Base-by-base conservation (phyloP, 2,329 filamentous ascomycete species). In the Aspergillus ibericus region DNA sequence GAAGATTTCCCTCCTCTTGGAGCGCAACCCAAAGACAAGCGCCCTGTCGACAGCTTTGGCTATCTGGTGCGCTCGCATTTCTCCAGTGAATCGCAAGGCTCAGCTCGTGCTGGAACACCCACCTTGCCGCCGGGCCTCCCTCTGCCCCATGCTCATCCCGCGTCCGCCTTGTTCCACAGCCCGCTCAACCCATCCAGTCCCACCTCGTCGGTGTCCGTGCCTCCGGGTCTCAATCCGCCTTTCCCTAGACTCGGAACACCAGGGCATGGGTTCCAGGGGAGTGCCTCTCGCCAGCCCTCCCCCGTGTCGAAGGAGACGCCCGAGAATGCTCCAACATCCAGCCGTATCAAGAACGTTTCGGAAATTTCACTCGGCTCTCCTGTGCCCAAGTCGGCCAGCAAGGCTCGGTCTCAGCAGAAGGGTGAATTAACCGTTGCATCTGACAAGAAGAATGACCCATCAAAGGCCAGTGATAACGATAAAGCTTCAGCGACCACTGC, bases 1-100 rank as follows among this genome's bases (percentile, higher is more conserved):
- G 75, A 78, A 65, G 78, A 81, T 15, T 81, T 81, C 48, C 78
- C 79, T 27, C 79, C 78, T 49, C 69, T 81, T 20, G 77, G 71
- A n/a, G 64, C 68, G 8, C 67, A 72, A 12, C 53, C 69, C n/a
- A 76, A 74, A n/a, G 74, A 76, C 47, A 71, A 67, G 16, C 66
- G 69, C 16, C 59, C 73, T 3, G 65, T 73, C 20, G 71, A 75
- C 61, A 68, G 66, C 50, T 71, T 75, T 65, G 70, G 77, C 54
- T 71, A 76, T 59, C 63, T 75, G 12, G 71, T 65, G 40, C 69
- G 70, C 57, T 75, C 68, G 55, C 74, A 72, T 64, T 66, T 74
- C 42, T 68, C 68, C 44, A 69, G 46, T 47, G 74, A 72, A 16
- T 67, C 71, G 53, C 67, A 61, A 40, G 61, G 63, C 22, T 63